Evolutionary conservation across 495 filamentous ascomycete genomes (phyloP), one percentile per base, ranked within the genome.

Genomic region (Chaetomium cochliodes): DNA sequence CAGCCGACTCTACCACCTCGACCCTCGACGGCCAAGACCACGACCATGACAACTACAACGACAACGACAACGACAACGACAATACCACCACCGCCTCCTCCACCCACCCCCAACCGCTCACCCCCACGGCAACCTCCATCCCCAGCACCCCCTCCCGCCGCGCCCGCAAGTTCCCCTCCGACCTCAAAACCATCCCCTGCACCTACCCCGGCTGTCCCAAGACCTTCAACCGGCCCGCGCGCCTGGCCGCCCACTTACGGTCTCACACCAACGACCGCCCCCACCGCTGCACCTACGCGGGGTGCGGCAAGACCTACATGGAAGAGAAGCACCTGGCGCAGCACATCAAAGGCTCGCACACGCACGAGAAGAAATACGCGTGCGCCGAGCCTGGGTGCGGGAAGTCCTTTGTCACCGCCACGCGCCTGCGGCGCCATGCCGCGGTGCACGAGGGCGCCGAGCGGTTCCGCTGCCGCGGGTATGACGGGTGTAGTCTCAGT

Each of bases 221-320:
- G 76, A 85, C 87, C n/a, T 97, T 92, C 84, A 93, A 94, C 74
- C 87, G 92, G 1, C 92, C 90, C 2, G 86, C 85, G n/a, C 85
- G 90, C 41, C 83, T 97, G 2, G 80, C 86, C n/a, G 84, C 89
- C 51, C 92, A 97, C 70, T 70, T 92, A 3, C 80, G 90, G 50
- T 89, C 88, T 3, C 92, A 97, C 73, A 91, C 85, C 49, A 89
- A 90, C 66, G 90, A 92, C 67, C 84, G 92, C 11, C 81, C 89
- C 7, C 91, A 86, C 72, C 73, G 79, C 28, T 98, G 94, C 72
- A 77, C 83, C 3, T 80, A 87, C 61, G 71, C 78, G 0, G 85
- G 74, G 20, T 98, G 94, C 73, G 85, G 84, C 67, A 97, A 96
- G 77, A 82, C 83, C 63, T 98, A 96, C 69, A 77, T 89, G 37